phyloP scores from a whole-genome alignment of 148 eudicot species.

The Arctostaphylos glauca region DNA sequence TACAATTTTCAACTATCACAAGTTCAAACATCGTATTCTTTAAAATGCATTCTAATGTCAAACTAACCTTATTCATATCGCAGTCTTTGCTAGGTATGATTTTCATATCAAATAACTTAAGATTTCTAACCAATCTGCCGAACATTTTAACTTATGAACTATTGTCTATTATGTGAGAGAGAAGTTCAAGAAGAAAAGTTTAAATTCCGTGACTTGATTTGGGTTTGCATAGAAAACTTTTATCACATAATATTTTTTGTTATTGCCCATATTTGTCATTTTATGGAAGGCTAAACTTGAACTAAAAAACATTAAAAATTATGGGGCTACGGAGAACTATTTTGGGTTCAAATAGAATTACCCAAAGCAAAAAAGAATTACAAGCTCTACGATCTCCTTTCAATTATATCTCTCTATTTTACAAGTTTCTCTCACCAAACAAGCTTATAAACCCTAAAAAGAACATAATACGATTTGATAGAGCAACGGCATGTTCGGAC shows the following conservation, averaged over 20 bases:
- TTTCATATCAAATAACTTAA: background rate
- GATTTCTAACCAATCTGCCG: background rate
- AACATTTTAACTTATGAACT: background rate
- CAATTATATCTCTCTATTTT: no score
- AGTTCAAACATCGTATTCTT: background rate
- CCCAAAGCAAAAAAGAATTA: background rate
- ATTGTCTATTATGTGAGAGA: background rate
- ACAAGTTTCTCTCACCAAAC: no score
- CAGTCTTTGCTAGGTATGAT: background rate
- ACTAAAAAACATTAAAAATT: background rate
- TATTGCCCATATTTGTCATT: background rate
- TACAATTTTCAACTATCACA: background rate
- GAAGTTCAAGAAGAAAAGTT: background rate
- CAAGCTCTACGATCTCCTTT: no score
- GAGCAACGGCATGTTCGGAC: no score
- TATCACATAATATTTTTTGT: background rate
- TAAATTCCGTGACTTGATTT: background rate
- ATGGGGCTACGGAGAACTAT: background rate
- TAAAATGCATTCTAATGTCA: background rate
- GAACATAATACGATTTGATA: no score
- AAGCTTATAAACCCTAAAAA: no score
- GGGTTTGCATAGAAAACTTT: background rate
- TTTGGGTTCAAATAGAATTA: background rate
- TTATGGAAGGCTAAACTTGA: background rate
- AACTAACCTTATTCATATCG: background rate